Percentiles rank a stretch among this genome's conserved stretches.
These are phyloP conservation scores for Melanogaster broomeanus DNA, from an alignment of 768 basidiomycete genomes.

Conservation along the genomic window DNA sequence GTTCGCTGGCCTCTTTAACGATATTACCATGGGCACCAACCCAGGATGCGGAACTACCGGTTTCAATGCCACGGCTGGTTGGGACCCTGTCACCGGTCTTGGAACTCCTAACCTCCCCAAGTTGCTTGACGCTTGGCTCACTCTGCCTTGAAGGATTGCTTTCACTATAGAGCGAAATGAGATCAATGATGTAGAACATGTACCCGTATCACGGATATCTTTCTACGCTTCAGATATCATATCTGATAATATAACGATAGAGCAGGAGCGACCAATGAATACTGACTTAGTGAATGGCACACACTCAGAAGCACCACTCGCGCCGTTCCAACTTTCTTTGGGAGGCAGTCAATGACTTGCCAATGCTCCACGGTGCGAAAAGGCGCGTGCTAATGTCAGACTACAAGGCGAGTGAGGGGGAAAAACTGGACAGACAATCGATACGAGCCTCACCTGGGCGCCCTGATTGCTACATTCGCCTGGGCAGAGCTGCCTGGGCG, in stretches of 20 bases:
- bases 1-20: slow-evolving; percentile 18
- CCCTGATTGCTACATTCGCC: slow-evolving; percentile 7
- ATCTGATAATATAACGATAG: background rate
- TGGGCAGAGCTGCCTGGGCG: slow-evolving; percentile 26
- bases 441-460: background rate
- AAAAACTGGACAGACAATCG: background rate
- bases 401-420: background rate
- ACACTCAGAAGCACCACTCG: no score
- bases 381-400: background rate
- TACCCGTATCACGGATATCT: background rate
- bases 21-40: slow-evolving; percentile 22
- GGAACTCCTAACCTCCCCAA: slow-evolving; percentile 49
- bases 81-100: slow-evolving; percentile 38
- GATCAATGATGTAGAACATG: background rate
- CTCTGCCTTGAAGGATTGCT: slow-evolving; percentile 32
- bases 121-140: slow-evolving; percentile 44
- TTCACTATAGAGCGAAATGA: background rate
- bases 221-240: background rate
- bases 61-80: slow-evolving; percentile 23
- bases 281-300: no score
- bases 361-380: background rate
- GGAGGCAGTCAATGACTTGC: no score
- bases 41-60: slow-evolving; percentile 31
- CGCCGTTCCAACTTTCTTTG: no score
- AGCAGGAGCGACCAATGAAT: background rate